Evolutionary conservation across 768 basidiomycete species (phyloP), one percentile per base, ranked within the genome.

Genomic region (Tricholomella constricta): DNA sequence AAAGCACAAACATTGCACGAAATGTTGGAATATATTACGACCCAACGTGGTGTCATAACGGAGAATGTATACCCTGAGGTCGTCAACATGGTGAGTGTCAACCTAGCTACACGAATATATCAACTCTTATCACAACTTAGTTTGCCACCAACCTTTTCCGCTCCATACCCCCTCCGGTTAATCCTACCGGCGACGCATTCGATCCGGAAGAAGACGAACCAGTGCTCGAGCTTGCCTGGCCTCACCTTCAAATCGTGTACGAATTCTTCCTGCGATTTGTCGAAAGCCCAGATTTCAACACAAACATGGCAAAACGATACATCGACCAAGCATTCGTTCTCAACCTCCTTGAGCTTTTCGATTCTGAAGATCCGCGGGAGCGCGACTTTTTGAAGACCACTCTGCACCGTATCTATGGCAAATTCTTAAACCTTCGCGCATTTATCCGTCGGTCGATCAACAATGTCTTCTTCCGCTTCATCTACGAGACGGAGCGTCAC

Each of bases 161-260:
- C 58, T 94, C 97, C 66, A 98, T 99, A 83, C 97, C 97, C 73
- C 97, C 97, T 63, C 97, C 95, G 38, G 96, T 98, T 53, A 99
- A 99, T 65, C 97, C 97, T 5, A 91, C 86, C 11, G 97, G 97
- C 48, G 97, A 99, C 69, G 97, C 96, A 1, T 99, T 97, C 67
- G 97, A 99, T 68, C 97, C 97, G 19, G 97, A 99, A 72, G 97
- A 99, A 74, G 97, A 99, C 63, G 97, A 99, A 59, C 97, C 97
- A 6, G 97, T 99, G 2, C 82, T 99, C 54, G 97, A 99, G 69
- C 89, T 98, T 52, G 97, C 97, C 23, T 99, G 97, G 97, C 97
- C 97, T 35, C 97, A 99, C 70, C 82, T 99, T 51, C 95, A 99
- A 70, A 95, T 99, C 60, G 97, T 99, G 47, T 99, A 99, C 76